phyloP scores from a whole-genome alignment of 2,329 filamentous ascomycete species.

The Diaporthe citriasiana region DNA sequence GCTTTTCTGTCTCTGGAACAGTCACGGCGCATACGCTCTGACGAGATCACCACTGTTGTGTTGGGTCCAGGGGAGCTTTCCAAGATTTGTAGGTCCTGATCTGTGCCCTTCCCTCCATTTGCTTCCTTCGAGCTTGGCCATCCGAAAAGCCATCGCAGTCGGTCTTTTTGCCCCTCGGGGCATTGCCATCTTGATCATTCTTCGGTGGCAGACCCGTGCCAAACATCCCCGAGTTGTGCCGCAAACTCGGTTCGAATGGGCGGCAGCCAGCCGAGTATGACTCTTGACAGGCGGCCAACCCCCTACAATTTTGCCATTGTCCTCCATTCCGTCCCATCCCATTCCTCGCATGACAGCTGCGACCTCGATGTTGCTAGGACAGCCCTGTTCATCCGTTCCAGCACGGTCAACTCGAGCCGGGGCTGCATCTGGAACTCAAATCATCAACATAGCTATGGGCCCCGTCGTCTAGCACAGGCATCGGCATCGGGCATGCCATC shows the following conservation, averaged over 20 bases:
- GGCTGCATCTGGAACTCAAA: not conserved
- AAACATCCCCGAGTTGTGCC: conserved; percentile 3
- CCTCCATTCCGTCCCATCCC: not conserved
- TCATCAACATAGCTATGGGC: not conserved
- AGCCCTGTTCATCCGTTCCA: conserved; percentile 6
- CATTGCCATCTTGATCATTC: not conserved
- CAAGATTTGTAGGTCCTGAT: conserved; percentile 31
- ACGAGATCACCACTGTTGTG: conserved; percentile 23
- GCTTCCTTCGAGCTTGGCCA: not conserved
- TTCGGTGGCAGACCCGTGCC: not conserved
- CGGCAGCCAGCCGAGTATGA: not conserved
- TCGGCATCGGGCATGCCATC: not conserved
- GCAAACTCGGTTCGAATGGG: conserved; percentile 21
- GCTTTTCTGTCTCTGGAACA: conserved; percentile 26
- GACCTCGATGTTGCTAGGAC: not conserved
- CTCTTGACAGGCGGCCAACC: not conserved
- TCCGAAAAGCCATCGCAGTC: not conserved
- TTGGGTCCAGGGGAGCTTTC: conserved; percentile 21
- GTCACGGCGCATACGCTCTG: conserved; percentile 27
- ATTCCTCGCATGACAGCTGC: not conserved
- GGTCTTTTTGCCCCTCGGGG: not conserved
- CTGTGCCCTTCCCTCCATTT: not conserved
- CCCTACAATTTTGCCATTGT: conserved; percentile 8
- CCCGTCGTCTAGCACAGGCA: not conserved
- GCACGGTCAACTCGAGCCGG: conserved; percentile 18